Conservation (phyloP, 169 alveolate genomes). For the Eimeria brunetti region DNA sequence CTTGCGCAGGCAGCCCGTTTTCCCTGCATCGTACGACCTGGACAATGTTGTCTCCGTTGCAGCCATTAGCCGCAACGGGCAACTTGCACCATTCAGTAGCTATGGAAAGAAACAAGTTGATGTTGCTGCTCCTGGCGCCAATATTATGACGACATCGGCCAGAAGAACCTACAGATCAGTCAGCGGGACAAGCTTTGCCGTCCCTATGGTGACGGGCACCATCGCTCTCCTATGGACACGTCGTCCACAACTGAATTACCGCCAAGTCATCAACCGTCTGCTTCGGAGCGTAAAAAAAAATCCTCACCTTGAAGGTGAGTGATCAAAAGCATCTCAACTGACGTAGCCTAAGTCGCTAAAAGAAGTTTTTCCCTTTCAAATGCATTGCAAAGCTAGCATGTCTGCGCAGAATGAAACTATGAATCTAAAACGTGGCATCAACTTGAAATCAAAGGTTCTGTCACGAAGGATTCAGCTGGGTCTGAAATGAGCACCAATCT, state of each 20-base stretch:
- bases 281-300: constrained; percentile 70
- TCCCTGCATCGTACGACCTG: constrained; percentile 79
- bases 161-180: constrained; percentile 78
- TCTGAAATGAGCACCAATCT: no score
- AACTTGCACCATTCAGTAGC: constrained; percentile 79
- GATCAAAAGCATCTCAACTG: not conserved
- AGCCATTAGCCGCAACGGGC: constrained; percentile 77
- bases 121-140: constrained; percentile 82
- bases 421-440: not conserved
- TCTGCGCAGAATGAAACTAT: not conserved
- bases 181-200: constrained; percentile 87
- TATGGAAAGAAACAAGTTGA: constrained; percentile 80
- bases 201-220: constrained; percentile 86
- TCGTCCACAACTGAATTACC: constrained; percentile 82
- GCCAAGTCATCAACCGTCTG: constrained; percentile 79
- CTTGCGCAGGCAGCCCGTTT: constrained; percentile 77
- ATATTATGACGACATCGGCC: constrained; percentile 74
- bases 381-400: not conserved
- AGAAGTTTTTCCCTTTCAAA: not conserved
- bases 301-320: constrained; percentile 77
- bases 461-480: no score
- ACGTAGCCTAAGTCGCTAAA: not conserved
- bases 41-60: constrained; percentile 81
- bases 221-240: constrained; percentile 85
- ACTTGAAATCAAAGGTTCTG: not conserved